These are phyloP conservation scores for Hypoxylon rickii DNA, from an alignment of 495 filamentous ascomycete species.

Conservation along the genomic window DNA sequence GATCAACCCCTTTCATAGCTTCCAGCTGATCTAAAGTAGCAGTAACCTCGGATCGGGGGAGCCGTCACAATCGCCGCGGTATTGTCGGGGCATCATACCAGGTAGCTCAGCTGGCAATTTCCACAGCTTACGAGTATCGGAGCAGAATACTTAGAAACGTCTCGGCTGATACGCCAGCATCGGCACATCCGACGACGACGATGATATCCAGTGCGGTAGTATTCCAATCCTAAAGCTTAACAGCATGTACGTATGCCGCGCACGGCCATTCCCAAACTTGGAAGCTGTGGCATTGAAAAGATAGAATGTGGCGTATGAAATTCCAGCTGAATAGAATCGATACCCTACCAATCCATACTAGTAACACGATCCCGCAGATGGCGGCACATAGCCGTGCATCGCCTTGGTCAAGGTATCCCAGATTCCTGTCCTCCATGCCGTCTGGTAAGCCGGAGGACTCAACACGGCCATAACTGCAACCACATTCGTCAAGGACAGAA, in stretches of 20 bases:
- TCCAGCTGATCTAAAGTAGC: slow-evolving; percentile 4
- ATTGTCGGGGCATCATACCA: slow-evolving; percentile 1
- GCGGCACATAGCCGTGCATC: not conserved
- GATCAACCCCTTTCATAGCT: slow-evolving; percentile 3
- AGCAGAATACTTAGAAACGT: not conserved
- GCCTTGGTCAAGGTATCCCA: not conserved
- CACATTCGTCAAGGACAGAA: not conserved
- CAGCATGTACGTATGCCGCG: not conserved
- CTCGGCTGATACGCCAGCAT: not conserved
- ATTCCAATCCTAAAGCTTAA: slow-evolving; percentile 3
- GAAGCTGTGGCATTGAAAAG: not conserved
- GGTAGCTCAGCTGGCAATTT: slow-evolving; percentile 13
- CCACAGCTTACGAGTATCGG: not conserved
- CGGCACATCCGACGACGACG: slow-evolving; percentile 12
- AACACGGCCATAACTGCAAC: slow-evolving; percentile 2
- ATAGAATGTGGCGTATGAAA: slow-evolving; percentile 6
- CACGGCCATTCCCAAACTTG: slow-evolving; percentile 5
- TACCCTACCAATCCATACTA: not conserved
- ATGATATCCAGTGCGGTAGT: not conserved
- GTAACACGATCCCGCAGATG: slow-evolving; percentile 11
- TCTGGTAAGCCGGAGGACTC: not conserved
- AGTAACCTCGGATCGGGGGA: slow-evolving; percentile 14
- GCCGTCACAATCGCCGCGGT: slow-evolving; percentile 6
- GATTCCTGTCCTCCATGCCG: slow-evolving; percentile 2
- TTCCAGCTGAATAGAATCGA: slow-evolving; percentile 21